phyloP scores from a whole-genome alignment of 2,329 filamentous ascomycete species.

The Exophiala calicioides region DNA sequence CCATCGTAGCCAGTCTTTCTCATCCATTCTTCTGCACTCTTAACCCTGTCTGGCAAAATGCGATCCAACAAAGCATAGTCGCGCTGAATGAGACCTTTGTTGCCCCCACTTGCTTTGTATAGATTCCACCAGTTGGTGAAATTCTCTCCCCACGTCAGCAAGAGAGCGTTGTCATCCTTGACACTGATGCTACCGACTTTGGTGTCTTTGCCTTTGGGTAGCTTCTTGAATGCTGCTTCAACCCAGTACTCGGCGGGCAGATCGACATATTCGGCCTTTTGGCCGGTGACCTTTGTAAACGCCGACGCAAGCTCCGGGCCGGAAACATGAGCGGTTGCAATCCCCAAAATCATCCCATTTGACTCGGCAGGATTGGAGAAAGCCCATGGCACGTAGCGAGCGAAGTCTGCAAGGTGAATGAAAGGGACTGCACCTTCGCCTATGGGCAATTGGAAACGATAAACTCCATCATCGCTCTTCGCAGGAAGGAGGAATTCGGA shows the following conservation, averaged over 20 bases:
- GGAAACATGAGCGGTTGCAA: conserved; percentile 44
- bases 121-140: conserved; percentile 55
- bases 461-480: conserved; percentile 40
- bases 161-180: conserved; percentile 34
- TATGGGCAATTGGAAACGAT: conserved; percentile 46
- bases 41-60: conserved; percentile 52
- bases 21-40: conserved; percentile 53
- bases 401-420: conserved; percentile 50
- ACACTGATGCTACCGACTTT: conserved; percentile 35
- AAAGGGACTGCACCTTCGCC: conserved; percentile 40
- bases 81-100: conserved; percentile 45
- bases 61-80: conserved; percentile 54
- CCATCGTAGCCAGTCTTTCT: conserved; percentile 12
- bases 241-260: conserved; percentile 37
- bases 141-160: conserved; percentile 47
- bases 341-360: conserved; percentile 48
- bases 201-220: conserved; percentile 14
- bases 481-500: conserved; percentile 36
- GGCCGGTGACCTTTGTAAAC: conserved; percentile 46
- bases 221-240: conserved; percentile 7
- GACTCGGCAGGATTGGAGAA: conserved; percentile 48
- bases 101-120: conserved; percentile 45
- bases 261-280: conserved; percentile 43
- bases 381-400: conserved; percentile 49
- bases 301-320: conserved; percentile 44